Evolutionary conservation across 768 basidiomycete species (phyloP), one percentile per base, ranked within the genome.

Genomic region (Boletellus ananiceps): DNA sequence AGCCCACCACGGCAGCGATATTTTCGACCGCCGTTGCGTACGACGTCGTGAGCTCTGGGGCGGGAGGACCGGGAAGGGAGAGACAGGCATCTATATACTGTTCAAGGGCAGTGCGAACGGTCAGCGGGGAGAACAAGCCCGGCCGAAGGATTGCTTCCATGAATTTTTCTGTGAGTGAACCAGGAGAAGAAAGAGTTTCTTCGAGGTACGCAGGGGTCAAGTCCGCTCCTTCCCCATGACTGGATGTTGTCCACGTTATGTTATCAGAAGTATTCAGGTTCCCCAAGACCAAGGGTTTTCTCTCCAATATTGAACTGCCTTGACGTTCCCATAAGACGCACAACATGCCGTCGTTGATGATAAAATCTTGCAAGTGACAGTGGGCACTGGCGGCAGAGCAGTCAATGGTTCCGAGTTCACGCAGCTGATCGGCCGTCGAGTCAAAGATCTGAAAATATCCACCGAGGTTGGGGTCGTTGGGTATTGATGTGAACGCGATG

Each of bases 171-270:
- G 85, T 76, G 58, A 94, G 66, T 2, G 88, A 87, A 29, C 83
- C 84, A 21, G 81, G 76, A 27, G 79, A 73, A 48, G 86, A 70
- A 49, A 95, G 79, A 45, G 85, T 76, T 57, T 91, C 89, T 58
- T 94, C 93, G 57, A 97, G 83, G 67, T 88, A 85, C n/a, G 84
- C 81, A 15, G 93, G 87, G 0, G 88, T 88, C 59, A 87, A 74
- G 62, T 86, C 88, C 37, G 80, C 75, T 69, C 89, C 84, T 54
- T 78, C 76, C n/a, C 83, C 77, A 58, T 86, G 83, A 40, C 71
- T 70, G 7, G 79, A 80, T 25, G 72, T 69, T 46, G 69, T 69
- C 86, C 89, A 90, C 33, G 63, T 46, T 41, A 69, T 50, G 34
- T 63, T 47, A 44, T 44, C 55, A 58, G 56, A 66, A 58, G 49